Base-by-base conservation (phyloP, 345 rosid genomes). In the Heritiera fomes region DNA sequence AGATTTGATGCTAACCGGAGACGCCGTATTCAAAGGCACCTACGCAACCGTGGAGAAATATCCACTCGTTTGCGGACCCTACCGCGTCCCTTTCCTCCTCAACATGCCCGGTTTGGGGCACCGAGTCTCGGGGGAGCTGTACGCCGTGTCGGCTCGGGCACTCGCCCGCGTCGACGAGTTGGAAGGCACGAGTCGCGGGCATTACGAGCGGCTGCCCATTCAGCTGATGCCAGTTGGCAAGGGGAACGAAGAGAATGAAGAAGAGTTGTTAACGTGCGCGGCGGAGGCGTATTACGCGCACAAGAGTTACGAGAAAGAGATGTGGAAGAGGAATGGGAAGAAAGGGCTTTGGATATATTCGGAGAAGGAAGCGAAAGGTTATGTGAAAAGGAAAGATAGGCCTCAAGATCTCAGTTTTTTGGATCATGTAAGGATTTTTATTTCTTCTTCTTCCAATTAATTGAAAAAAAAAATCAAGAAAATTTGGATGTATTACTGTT, bases 51-150 rank as follows among this genome's bases (percentile, higher is more conserved):
- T 59, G 0, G 87, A 87, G 6, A 78, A 53, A 0, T 89, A 84
- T 70, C 98, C 98, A 2, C 91, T 94, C 30, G 98, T 94, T 3
- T 94, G 98, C 80, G 98, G 98, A 59, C 98, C 98, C 0, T 94
- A 88, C 82, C 67, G 87, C 6, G 98, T 94, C 40, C 98, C 98
- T 13, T 94, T 94, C 86, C 98, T 94, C 80, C 90, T 94, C 80
- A 84, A 94, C 82, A 80, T 92, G 46, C 92, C 92, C 13, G 94
- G 91, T 2, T 62, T 85, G 1, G 97, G 95, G 0, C 83, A 87
- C 45, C 85, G 66, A 7, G 93, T 94, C 11, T 75, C 87, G 28
- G 98, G 98, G 3, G 98, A 94, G 87, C 75, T 94, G 50, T 94
- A 94, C 88, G 88, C 94, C 20, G 95, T 94, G 18, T 82, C 95